These are phyloP conservation scores for Bipolaris victoriae DNA, from an alignment of 2,329 filamentous ascomycete species.

Conservation along the genomic window DNA sequence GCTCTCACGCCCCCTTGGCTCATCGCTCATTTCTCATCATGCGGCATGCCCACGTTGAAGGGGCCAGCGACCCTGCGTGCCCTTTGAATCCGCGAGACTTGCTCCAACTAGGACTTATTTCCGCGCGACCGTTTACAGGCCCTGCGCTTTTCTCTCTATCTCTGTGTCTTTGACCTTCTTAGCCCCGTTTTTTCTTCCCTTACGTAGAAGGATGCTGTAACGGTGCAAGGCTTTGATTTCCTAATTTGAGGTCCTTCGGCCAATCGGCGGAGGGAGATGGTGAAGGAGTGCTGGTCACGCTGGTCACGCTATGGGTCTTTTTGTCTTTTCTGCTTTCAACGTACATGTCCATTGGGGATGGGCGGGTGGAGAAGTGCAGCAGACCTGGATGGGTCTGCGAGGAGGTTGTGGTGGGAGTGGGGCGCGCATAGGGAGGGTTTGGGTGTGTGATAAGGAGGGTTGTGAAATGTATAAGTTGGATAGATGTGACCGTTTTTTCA, in stretches of 20 bases:
- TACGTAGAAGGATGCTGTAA: constrained; percentile 24
- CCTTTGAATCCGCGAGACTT: constrained; percentile 24
- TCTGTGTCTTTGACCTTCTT: too few relatives aligned
- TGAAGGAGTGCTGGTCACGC: constrained; percentile 21
- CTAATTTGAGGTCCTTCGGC: constrained; percentile 18
- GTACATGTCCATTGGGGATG: neutral
- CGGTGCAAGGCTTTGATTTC: constrained; percentile 24
- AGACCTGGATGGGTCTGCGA: constrained; percentile 9
- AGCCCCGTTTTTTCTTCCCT: constrained; percentile 9
- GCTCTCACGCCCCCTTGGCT: neutral
- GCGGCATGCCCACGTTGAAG: constrained; percentile 30
- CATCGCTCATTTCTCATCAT: constrained; percentile 28
- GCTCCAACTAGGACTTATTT: constrained; percentile 35
- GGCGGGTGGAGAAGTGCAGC: constrained; percentile 1
- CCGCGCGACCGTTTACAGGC: constrained; percentile 22
- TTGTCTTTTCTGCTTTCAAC: neutral
- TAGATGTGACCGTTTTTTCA: neutral
- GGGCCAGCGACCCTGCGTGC: neutral
- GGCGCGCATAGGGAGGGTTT: neutral
- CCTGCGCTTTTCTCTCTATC: constrained; percentile 5
- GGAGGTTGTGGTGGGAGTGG: neutral
- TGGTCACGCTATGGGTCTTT: constrained; percentile 18
- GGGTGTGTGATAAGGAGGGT: constrained; percentile 5
- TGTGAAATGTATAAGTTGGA: constrained; percentile 18
- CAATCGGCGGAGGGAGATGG: constrained; percentile 21